Base-by-base conservation (phyloP, 1,284 basidiomycete species). In the Pterula multifida region DNA sequence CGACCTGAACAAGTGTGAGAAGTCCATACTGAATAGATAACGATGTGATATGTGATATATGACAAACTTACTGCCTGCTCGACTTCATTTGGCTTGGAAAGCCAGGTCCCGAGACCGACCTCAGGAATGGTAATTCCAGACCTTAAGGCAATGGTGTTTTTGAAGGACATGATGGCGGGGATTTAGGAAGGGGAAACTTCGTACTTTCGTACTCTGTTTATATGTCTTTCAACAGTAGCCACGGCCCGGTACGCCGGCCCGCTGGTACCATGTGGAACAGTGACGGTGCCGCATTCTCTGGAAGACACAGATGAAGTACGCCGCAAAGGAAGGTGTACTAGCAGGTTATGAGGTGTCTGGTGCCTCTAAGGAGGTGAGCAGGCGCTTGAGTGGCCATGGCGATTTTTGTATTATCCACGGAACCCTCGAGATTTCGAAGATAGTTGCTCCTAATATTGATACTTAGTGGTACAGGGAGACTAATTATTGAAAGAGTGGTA, bases 101-200 rank as follows among this genome's bases (percentile, higher is more conserved):
- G 72, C 89, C 88, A 92, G 24, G 89, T 91, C 6, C 89, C 89
- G 39, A 90, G 74, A 45, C 90, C 90, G 58, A 89, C 78, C 65
- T 83, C 78, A 42, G 83, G 84, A 54, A 89, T 68, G 49, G 63
- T 57, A 36, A 67, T 65, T 9, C 75, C 75, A 51, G 67, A 73
- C 53, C 70, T 69, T 56, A 86, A 73, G 13, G 68, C 63, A 55
- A 84, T 48, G n/a, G 61, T 60, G 57, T 78, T 79, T 57, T 67
- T 67, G 57, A 79, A 65, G 28, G 82, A 85, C 83, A 85, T 85
- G 36, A 35, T 61, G 49, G 42, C 45, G 49, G 49, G 44, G 25
- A 36, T 24, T 42, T 47, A 26, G 42, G 32, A 46, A 12, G 47
- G 39, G 48, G 46, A 47, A 49, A 35, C 32, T 42, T 42, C 21